phyloP scores from a whole-genome alignment of 2,329 filamentous ascomycete species.

The Rhynchosporium graminicola region DNA sequence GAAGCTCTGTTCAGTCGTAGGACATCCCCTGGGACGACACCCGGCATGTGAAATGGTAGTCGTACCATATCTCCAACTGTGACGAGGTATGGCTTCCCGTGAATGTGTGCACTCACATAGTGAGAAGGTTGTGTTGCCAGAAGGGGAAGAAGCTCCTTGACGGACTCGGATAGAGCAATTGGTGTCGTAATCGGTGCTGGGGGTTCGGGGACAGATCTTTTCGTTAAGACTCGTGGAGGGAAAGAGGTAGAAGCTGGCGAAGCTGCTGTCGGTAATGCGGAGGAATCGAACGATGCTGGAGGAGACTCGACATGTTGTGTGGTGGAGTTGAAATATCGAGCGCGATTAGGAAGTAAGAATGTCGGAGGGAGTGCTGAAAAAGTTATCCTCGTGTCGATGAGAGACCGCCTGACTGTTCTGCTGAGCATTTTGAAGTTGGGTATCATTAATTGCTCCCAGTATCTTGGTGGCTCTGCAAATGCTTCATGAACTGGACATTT shows the following conservation, averaged over 20 bases:
- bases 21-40: conserved; percentile 77
- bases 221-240: conserved; percentile 9
- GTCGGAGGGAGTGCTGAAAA: conserved; percentile 48
- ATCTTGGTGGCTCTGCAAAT: neutral
- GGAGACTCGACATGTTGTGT: conserved; percentile 49
- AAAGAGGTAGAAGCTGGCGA: conserved; percentile 12
- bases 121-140: conserved; percentile 72
- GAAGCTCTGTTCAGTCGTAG: conserved; percentile 85
- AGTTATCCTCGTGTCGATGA: conserved; percentile 57
- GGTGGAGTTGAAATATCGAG: conserved; percentile 51
- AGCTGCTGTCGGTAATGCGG: conserved; percentile 24
- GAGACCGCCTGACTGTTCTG: conserved; percentile 62
- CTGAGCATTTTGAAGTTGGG: conserved; percentile 34
- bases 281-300: conserved; percentile 27
- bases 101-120: conserved; percentile 80
- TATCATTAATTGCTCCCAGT: neutral
- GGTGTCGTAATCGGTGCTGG: conserved; percentile 34
- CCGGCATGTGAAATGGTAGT: conserved; percentile 77
- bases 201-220: conserved; percentile 29
- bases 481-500: neutral
- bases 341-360: conserved; percentile 50
- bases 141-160: conserved; percentile 66
- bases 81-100: conserved; percentile 77
- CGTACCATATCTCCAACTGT: conserved; percentile 74
- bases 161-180: conserved; percentile 51